Evolutionary conservation across 1,139 yeast species (phyloP), one percentile per base, ranked within the genome.

Genomic region (Nematodospora anomalae): DNA sequence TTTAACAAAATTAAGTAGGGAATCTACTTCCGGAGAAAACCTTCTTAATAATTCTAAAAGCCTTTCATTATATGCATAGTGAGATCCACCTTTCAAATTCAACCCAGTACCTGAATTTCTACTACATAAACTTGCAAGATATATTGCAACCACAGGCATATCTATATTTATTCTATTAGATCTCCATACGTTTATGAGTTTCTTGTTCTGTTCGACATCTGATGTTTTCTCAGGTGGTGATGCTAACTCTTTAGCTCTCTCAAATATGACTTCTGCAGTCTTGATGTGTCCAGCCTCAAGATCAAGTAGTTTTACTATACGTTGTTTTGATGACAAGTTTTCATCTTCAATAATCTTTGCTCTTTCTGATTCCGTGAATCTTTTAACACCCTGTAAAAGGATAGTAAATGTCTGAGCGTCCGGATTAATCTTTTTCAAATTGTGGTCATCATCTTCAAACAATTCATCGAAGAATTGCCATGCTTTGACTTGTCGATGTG

Each of bases 331-430:
- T 3, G 57, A 32, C 16, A 58, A 40, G 2, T 41, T 41, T 1
- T 47, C 33, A 26, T 55, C 50, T 8, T 29, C 35, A 6, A 38
- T 41, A 7, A 62, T 44, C 7, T 30, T 27, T 3, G 51, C 51
- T 4, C 57, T 52, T 23, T 56, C 44, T 26, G 31, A 21, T 14
- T 53, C 48, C 20, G 57, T 49, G 33, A 50, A 53, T 28, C 51
- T 55, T 30, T 57, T 61, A 11, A 65, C 40, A 4, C 76, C 76
- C 37, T 63, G 58, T 13, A 69, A 51, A 36, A 71, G 58, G 13
- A 66, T 68, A 1, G 75, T 67, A 33, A 64, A 71, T 2, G 75
- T 62, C 35, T 62, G 67, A 18, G 58, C 50, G 43, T 68, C 59
- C 2, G 76, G 68, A 4, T 44, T 37, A 8, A 67, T 40, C 6